These are phyloP conservation scores for Dendrobium nobile DNA, from an alignment of 106 monocot species.

Conservation along the genomic window DNA sequence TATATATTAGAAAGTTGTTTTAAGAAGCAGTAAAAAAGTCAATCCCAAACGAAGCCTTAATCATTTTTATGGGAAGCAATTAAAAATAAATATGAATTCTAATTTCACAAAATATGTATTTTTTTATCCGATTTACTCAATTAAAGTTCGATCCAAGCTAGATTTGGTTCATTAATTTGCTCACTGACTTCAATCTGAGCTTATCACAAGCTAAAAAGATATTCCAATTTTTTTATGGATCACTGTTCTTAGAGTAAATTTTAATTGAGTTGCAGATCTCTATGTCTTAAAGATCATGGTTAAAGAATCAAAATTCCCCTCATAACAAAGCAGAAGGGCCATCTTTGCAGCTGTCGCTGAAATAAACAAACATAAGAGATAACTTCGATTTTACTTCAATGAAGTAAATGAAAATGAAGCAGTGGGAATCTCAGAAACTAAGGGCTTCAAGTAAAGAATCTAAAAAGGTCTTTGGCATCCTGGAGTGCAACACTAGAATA, in stretches of 20 bases:
- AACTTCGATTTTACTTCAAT: not conserved
- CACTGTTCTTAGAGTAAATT: not conserved
- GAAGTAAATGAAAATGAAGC: not conserved
- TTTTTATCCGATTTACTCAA: no score
- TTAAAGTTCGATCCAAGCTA: no score
- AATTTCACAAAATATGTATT: no score
- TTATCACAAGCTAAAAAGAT: no score
- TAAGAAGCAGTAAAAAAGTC: no score
- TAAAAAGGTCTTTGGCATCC: not conserved
- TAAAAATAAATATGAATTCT: no score
- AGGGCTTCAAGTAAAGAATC: not conserved
- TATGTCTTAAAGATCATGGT: not conserved
- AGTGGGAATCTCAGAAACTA: not conserved
- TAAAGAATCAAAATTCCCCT: not conserved
- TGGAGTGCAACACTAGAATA: not conserved
- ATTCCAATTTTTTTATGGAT: no score
- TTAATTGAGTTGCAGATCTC: not conserved
- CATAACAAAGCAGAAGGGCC: not conserved
- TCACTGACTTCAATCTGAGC: no score
- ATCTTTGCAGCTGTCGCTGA: not conserved
- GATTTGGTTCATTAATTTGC: no score
- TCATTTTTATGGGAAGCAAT: no score
- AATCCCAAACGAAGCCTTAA: no score
- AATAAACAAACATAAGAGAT: not conserved
- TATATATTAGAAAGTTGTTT: no score